A percentile compares a stretch with the other conserved stretches of the same genome.
Evolutionary conservation across 2,329 filamentous ascomycete genomes (phyloP).

Genomic region (Taxawa tesnikishii): DNA sequence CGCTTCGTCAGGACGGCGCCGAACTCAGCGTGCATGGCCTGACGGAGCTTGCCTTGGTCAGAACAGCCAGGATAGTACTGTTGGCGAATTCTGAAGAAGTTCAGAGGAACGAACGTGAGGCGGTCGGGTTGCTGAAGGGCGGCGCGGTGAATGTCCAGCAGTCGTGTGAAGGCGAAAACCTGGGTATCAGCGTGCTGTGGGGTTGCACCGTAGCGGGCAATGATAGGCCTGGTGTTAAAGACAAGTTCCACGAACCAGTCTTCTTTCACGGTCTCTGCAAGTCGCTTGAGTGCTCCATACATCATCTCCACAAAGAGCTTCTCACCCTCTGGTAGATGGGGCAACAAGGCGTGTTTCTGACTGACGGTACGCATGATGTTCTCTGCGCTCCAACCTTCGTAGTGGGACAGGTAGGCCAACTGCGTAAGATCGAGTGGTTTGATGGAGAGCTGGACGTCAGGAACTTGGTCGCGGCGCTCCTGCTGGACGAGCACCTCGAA

Average conservation of each 20-base stretch:
- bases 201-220: conserved; percentile 16
- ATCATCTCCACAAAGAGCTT: conserved; percentile 24
- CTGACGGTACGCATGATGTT: conserved; percentile 9
- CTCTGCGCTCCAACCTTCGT: conserved; percentile 17
- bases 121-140: conserved; percentile 12
- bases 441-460: conserved; percentile 28
- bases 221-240: conserved; percentile 28
- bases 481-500: conserved; percentile 33
- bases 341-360: conserved; percentile 6
- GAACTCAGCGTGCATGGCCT: conserved; percentile 34
- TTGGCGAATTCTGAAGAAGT: conserved; percentile 31
- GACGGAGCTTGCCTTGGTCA: conserved; percentile 31
- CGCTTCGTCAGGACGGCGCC: conserved; percentile 22
- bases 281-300: conserved; percentile 14
- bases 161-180: conserved; percentile 32
- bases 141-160: conserved; percentile 27
- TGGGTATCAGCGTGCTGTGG: conserved; percentile 20
- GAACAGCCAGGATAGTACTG: conserved; percentile 31
- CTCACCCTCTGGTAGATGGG: conserved; percentile 15
- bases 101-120: conserved; percentile 8
- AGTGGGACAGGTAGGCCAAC: conserved; percentile 19
- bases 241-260: conserved; percentile 28
- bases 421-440: conserved; percentile 19
- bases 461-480: conserved; percentile 27
- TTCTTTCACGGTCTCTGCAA: conserved; percentile 23